Evolutionary conservation across 441 rosid species (phyloP), one percentile per base, ranked within the genome.

Genomic region (Sinapis alba): DNA sequence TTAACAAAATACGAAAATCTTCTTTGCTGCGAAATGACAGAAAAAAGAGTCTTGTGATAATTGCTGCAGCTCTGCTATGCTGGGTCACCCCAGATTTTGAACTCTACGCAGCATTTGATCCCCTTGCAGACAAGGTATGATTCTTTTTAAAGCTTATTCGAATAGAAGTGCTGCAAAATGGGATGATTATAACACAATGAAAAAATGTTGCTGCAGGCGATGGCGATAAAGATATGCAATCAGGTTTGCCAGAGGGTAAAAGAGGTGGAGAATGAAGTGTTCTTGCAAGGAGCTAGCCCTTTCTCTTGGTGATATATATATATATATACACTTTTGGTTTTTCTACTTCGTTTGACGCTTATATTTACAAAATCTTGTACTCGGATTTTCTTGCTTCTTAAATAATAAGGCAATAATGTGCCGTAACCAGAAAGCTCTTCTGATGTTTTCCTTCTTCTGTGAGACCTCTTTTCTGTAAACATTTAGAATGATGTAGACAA

Each of bases 51-150:
- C 41, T 57, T 50, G 47, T 28, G 63, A 73, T 26, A 32, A 47
- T 1, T 3, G 74, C 97, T 36, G 50, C 50, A 96, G 99, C 90
- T 74, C 84, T 93, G 15, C 90, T 96, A 62, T 96, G 98, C 79
- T 96, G 99, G 99, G 90, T 91, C 34, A 96, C 99, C 6, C 97
- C 86, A 70, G 99, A 96, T 84, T 93, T 96, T 79, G 99, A 96
- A 79, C 95, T 96, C 73, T 96, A 96, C 71, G 97, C 97, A 16
- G 93, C 98, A 68, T 91, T 93, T 68, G 98, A 96, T 90, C 99
- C 99, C 7, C 94, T 93, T 57, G 97, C 98, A 50, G 98, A 96
- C 82, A 96, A 93, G 98, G 99, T 96, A 63, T 63, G 21, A 43
- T 24, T 12, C 0, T 34, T 23, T 1, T 9, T 1, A 7, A n/a